These are phyloP conservation scores for Ganoderma resinaceum DNA, from an alignment of 1,284 basidiomycete species.

Conservation along the genomic window DNA sequence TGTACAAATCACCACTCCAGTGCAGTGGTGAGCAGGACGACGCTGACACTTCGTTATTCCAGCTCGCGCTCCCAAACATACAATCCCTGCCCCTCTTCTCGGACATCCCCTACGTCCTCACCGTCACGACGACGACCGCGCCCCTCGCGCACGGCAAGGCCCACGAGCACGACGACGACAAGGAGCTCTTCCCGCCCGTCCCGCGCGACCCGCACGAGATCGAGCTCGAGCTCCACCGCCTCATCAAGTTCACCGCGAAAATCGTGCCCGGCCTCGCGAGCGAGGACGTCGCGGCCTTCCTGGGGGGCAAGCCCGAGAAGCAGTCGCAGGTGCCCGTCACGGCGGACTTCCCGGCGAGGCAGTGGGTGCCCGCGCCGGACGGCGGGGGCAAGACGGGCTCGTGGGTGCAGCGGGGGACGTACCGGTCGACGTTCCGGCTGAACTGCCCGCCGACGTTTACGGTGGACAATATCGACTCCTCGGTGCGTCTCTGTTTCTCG, in stretches of 20 bases:
- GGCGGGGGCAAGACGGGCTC: conserved; percentile 6
- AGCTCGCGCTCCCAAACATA: conserved; percentile 28
- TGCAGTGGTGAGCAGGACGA: not conserved
- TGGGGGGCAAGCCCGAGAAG: conserved; percentile 1
- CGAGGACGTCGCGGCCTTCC: conserved; percentile 2
- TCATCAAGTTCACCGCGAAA: conserved; percentile 1
- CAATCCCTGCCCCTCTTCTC: conserved; percentile 14
- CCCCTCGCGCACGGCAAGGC: conserved; percentile 14
- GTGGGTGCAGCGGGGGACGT: conserved; percentile 23
- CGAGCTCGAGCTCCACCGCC: conserved; percentile 14
- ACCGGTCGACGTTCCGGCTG: conserved; percentile 13
- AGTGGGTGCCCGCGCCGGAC: not conserved
- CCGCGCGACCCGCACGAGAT: conserved; percentile 6
- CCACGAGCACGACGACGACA: conserved; percentile 8
- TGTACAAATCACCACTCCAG: not conserved
- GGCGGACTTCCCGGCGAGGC: not conserved
- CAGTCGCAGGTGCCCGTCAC: not conserved
- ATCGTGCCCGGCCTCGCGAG: not conserved
- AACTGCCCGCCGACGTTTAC: conserved; percentile 19
- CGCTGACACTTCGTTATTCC: not conserved
- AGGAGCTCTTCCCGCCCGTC: conserved; percentile 20
- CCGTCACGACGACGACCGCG: conserved; percentile 16
- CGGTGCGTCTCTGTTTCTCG: not conserved
- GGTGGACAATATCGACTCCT: conserved; percentile 13
- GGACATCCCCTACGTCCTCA: conserved; percentile 19